Evolutionary conservation across 257 asterid genomes (phyloP).

Genomic region (Solanum corneliomulleri): DNA sequence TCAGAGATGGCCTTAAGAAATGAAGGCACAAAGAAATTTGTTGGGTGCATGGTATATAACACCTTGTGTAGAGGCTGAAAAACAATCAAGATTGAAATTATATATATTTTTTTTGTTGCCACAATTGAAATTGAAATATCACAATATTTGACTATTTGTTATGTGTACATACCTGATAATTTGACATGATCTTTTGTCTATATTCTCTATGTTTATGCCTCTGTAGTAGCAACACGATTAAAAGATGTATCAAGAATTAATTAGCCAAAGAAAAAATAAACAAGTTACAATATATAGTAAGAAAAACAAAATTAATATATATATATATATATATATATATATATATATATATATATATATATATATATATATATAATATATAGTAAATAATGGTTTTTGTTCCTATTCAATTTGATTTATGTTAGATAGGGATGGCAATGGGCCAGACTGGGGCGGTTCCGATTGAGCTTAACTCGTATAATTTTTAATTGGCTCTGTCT

Average conservation of each 20-base stretch:
- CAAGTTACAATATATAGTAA: not conserved
- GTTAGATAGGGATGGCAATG: no score
- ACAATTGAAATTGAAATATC: not conserved
- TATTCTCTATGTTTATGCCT: conserved; percentile 83
- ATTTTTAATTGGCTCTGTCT: no score
- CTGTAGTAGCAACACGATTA: conserved; percentile 27
- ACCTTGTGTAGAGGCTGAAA: conserved; percentile 67
- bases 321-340: no score
- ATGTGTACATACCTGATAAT: conserved; percentile 61
- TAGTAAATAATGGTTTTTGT: not conserved
- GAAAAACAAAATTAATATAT: not conserved
- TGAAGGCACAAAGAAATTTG: conserved; percentile 61
- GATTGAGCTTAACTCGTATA: no score
- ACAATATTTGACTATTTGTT: not conserved
- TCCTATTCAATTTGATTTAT: not conserved
- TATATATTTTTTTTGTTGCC: not conserved
- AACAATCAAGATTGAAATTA: not conserved
- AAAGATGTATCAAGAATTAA: not conserved
- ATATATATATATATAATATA: no score
- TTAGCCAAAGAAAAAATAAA: not conserved
- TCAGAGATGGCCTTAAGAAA: conserved; percentile 59
- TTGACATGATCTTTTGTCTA: conserved; percentile 91
- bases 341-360: no score
- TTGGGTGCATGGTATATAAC: conserved; percentile 54
- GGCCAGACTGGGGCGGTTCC: no score